Evolutionary conservation across 139 green algal species (phyloP).

Genomic region (Closterium sp.): DNA sequence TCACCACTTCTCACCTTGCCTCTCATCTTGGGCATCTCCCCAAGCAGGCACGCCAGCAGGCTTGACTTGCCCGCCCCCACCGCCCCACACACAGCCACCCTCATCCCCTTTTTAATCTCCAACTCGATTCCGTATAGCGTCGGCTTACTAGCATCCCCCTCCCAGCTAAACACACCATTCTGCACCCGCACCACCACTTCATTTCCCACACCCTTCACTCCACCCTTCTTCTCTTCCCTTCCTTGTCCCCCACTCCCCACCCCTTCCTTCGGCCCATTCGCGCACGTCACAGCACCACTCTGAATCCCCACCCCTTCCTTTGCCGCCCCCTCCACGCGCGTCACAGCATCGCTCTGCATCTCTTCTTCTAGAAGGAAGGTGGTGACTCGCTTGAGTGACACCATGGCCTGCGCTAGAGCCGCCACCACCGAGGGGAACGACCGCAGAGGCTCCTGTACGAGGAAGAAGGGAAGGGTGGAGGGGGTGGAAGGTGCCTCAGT

Average conservation of each 20-base stretch:
- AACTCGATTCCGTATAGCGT: constrained; percentile 2
- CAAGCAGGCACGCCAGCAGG: constrained; percentile 43
- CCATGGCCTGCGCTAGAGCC: constrained; percentile 13
- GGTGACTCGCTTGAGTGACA: constrained; percentile 36
- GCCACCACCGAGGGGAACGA: constrained; percentile 22
- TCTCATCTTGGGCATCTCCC: constrained; percentile 36
- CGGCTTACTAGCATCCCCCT: neutral
- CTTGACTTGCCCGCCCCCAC: constrained; percentile 51
- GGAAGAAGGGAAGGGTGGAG: no score
- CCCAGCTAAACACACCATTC: constrained; percentile 18
- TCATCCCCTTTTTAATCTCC: constrained; percentile 19
- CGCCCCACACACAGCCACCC: constrained; percentile 71
- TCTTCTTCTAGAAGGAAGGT: constrained; percentile 17
- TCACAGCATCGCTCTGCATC: constrained; percentile 11
- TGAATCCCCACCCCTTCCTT: no score
- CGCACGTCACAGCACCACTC: no score
- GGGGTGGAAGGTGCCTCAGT: no score
- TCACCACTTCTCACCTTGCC: constrained; percentile 14
- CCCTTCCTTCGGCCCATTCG: no score
- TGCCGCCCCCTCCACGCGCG: no score
- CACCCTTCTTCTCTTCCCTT: neutral
- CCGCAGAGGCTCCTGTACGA: constrained; percentile 9
- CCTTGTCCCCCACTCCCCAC: neutral
- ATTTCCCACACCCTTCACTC: neutral
- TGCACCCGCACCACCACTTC: neutral